Evolutionary conservation across 192 early-diverging fungal species (phyloP), one percentile per base, ranked within the genome.

Genomic region (Coemansia sp.): DNA sequence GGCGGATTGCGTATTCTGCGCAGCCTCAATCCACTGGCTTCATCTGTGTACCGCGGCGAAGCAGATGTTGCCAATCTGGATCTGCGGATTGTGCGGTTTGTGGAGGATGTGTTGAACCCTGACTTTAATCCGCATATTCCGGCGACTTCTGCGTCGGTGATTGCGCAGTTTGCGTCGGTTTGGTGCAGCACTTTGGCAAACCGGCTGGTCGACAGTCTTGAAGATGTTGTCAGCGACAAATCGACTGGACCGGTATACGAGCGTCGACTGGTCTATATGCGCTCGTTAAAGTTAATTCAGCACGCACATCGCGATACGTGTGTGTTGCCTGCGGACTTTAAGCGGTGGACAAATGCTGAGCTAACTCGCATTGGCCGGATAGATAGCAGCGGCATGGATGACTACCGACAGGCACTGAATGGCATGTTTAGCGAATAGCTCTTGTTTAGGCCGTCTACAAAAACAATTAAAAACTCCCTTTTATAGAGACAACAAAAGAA

Each of bases 31-130:
- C 67, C 73, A 4, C 24, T 59, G 4, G 23, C 37, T 0, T 56
- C 38, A 10, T n/a, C 27, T 32, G 63, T 50, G 5, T 56, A 56
- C 19, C 52, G 47, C 39, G 60, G 43, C 50, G 57, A 38, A 10
- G 41, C 15, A 5, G 74, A 75, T 35, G 58, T 65, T 4, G 25
- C 29, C 21, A 63, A 56, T 53, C 62, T 70, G 37, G 77, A 79
- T 3, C 2, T 57, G 39, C 56, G 77, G 3, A 17, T 79, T 2
- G 59, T 71, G 35, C 55, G 77, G 45, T 65, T 79, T 62, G 50
- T 74, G 54, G 77, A 79, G 65, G 77, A 79, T 11, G 37, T 73
- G 29, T 59, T 79, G 11, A 79, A 70, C 41, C 65, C 77, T 1
- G 77, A 79, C 32, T 48, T 79, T 49, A 70, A 61, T 14, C 68